Conservation (phyloP, 2,329 filamentous ascomycete genomes). For the Sporothrix schenckii region DNA sequence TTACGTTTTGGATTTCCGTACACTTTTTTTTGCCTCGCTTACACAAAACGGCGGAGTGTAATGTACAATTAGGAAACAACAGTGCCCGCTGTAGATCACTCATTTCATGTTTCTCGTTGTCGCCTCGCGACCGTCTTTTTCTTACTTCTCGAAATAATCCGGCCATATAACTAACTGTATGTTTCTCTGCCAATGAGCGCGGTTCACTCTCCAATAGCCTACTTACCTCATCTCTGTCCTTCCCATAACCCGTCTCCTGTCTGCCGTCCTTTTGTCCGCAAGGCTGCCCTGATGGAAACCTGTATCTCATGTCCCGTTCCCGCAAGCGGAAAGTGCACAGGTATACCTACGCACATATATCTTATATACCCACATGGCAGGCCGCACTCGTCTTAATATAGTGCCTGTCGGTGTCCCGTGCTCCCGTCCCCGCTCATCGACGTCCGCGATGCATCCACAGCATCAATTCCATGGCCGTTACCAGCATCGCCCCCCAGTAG, state of each 20-base stretch:
- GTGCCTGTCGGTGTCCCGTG: constrained; percentile 23
- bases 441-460: constrained; percentile 8
- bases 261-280: constrained; percentile 23
- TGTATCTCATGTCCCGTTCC: constrained; percentile 2
- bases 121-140: neutral
- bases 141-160: neutral
- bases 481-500: neutral
- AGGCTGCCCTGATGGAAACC: constrained; percentile 24
- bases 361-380: constrained; percentile 8
- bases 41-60: neutral
- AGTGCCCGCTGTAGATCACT: neutral
- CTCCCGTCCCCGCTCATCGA: constrained; percentile 12
- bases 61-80: neutral
- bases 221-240: neutral
- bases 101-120: constrained; percentile 3
- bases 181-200: no score
- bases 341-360: constrained; percentile 22
- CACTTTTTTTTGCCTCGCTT: neutral
- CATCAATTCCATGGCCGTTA: neutral
- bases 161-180: no score
- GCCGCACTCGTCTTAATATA: constrained; percentile 15
- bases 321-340: neutral
- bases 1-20: neutral
- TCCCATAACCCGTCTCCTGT: neutral
- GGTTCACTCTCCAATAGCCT: no score